phyloP scores from a whole-genome alignment of 192 early-diverging fungal species.

The Podochytrium sp. region DNA sequence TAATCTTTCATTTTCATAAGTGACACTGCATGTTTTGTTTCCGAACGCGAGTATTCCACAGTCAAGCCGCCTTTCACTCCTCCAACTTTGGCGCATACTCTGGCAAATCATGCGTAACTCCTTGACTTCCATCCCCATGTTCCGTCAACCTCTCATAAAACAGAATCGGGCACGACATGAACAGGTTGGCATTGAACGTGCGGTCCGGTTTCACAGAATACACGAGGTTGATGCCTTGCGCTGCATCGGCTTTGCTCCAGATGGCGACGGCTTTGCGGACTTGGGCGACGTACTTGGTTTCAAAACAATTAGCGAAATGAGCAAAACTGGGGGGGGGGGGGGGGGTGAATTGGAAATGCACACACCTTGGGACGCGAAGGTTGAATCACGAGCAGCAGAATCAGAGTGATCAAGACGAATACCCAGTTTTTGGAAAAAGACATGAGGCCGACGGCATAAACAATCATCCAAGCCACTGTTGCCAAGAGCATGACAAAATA shows the following conservation, averaged over 20 bases:
- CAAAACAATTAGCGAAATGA: neutral
- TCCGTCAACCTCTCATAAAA: constrained; percentile 13
- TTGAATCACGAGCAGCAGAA: neutral
- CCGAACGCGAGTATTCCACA: no score
- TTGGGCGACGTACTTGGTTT: neutral
- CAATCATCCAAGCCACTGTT: neutral
- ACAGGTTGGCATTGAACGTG: constrained; percentile 14
- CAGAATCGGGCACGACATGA: constrained; percentile 1
- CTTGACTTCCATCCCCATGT: neutral
- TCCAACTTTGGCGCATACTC: neutral
- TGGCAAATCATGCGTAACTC: neutral
- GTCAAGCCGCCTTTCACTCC: no score
- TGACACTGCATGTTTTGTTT: no score
- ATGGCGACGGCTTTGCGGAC: neutral
- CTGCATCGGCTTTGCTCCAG: constrained; percentile 14
- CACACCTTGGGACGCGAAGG: neutral
- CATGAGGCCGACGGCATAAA: neutral
- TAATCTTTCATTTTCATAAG: neutral
- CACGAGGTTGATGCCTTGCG: constrained; percentile 14
- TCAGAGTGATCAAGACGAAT: neutral
- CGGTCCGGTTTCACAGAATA: neutral
- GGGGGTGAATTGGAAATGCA: neutral
- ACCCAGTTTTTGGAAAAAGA: neutral
- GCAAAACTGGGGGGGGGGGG: neutral
- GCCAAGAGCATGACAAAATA: neutral